phyloP scores from a whole-genome alignment of 2,329 filamentous ascomycete species.

The Endothia cerciana region DNA sequence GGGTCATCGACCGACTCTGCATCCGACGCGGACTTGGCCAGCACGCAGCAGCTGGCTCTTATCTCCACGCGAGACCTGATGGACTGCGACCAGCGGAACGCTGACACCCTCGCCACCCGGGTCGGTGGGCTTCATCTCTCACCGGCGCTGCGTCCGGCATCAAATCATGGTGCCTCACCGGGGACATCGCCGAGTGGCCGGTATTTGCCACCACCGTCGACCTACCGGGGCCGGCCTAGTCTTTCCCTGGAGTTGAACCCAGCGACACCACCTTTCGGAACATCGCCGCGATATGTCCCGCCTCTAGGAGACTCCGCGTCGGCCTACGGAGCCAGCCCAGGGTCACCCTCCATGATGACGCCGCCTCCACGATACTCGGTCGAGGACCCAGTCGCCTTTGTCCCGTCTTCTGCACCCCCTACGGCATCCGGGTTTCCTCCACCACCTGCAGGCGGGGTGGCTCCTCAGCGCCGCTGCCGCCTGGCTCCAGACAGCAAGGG shows the following conservation, averaged over 20 bases:
- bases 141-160: conserved; percentile 33
- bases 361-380: conserved; percentile 41
- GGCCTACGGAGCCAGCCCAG: conserved; percentile 32
- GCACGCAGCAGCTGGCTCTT: conserved; percentile 45
- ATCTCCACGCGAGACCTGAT: conserved; percentile 61
- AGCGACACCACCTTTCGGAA: conserved; percentile 36
- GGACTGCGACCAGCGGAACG: conserved; percentile 44
- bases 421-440: conserved; percentile 29
- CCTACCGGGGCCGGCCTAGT: conserved; percentile 37
- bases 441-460: conserved; percentile 29
- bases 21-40: conserved; percentile 37
- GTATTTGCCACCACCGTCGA: conserved; percentile 41
- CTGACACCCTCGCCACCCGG: conserved; percentile 45
- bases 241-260: conserved; percentile 35
- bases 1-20: conserved; percentile 44
- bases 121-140: conserved; percentile 49
- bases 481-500: conserved; percentile 62
- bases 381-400: conserved; percentile 30
- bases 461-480: conserved; percentile 38
- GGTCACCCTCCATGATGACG: conserved; percentile 29
- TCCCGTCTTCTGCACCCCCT: conserved; percentile 34
- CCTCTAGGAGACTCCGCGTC: conserved; percentile 33
- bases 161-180: conserved; percentile 45
- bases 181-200: conserved; percentile 38
- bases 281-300: conserved; percentile 47